Evolutionary conservation across 1,284 basidiomycete species (phyloP), one percentile per base, ranked within the genome.

Genomic region (Rhodotorula sp.): DNA sequence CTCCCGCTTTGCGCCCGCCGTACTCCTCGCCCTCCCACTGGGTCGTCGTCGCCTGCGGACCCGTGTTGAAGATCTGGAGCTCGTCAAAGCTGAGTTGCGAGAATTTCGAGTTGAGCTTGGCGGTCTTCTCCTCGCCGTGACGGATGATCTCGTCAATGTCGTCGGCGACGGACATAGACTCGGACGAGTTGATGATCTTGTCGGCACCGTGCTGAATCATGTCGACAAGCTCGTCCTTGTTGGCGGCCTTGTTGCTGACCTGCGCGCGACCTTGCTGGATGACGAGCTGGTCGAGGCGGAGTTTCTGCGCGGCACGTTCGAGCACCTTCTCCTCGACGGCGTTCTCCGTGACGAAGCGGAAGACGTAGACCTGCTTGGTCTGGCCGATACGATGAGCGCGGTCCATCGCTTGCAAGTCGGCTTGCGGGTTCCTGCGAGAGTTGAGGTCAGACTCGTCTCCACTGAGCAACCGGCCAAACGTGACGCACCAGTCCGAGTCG

Each of bases 171-270:
- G 90, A 82, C 78, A 91, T 84, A 65, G 90, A 80, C 53, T 79
- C 78, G 39, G 81, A 82, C 29, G 87, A 84, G 78, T 90, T 94
- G 81, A 98, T 95, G 72, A 99, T 98, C 81, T 92, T 91, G 79
- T 99, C 94, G 0, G 94, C 95, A 29, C 96, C 96, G 79, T 96
- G 94, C 30, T 95, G 90, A 74, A 99, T 99, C 93, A 99, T 99
- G 78, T 98, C 94, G 29, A 98, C 84, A 22, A 99, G 84, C 70
- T 99, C 96, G 55, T 98, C 96, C 83, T 99, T 99, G 82, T 89
- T 93, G 73, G 48, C 58, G 70, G 77, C 77, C 72, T 85, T 84
- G 48, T 79, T 80, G 51, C 76, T 71, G 60, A 81, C 79, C 71
- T 84, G 83, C 5, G 84, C 81, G 55, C 94, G 86, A 4, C 94